A percentile compares a stretch with the other conserved stretches of the same genome.
These are phyloP conservation scores for Dissophora ornata DNA, from an alignment of 192 early-diverging fungal species.

Conservation along the genomic window DNA sequence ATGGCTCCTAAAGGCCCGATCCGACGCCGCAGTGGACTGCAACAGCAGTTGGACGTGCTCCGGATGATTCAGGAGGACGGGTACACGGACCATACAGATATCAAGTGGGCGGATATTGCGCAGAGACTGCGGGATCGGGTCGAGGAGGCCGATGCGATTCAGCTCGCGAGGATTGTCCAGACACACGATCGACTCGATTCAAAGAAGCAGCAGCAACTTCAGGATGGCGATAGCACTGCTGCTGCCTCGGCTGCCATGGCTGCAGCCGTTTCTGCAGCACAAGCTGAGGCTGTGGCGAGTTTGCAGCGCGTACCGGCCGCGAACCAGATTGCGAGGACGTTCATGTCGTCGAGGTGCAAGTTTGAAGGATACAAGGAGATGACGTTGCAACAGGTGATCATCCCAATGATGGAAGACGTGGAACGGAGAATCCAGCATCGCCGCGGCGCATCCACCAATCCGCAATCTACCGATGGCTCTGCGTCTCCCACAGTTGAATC, in stretches of 20 bases:
- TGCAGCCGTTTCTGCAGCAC: slow-evolving; percentile 45
- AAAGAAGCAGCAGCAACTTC: slow-evolving; percentile 44
- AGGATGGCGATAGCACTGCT: slow-evolving; percentile 35
- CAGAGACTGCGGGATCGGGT: slow-evolving; percentile 40
- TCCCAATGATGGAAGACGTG: slow-evolving; percentile 46
- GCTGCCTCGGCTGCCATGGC: slow-evolving; percentile 49
- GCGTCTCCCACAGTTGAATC: background rate
- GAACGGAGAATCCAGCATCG: slow-evolving; percentile 42
- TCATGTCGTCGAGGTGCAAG: slow-evolving; percentile 50
- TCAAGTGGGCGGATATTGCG: slow-evolving; percentile 45
- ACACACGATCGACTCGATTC: slow-evolving; percentile 43
- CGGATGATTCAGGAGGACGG: slow-evolving; percentile 44
- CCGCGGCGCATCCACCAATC: slow-evolving; percentile 15
- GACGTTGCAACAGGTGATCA: slow-evolving; percentile 38
- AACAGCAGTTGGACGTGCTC: slow-evolving; percentile 46
- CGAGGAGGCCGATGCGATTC: slow-evolving; percentile 45
- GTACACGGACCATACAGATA: slow-evolving; percentile 46
- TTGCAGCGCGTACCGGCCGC: slow-evolving; percentile 45
- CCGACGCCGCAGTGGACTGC: slow-evolving; percentile 46
- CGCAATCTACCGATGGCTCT: background rate
- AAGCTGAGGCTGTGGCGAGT: slow-evolving; percentile 52
- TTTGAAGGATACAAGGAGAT: slow-evolving; percentile 44
- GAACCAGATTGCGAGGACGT: slow-evolving; percentile 48
- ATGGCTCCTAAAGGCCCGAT: slow-evolving; percentile 47
- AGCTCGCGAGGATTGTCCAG: slow-evolving; percentile 49